phyloP scores from a whole-genome alignment of 192 early-diverging fungal species.

The Linnemannia schmuckeri region DNA sequence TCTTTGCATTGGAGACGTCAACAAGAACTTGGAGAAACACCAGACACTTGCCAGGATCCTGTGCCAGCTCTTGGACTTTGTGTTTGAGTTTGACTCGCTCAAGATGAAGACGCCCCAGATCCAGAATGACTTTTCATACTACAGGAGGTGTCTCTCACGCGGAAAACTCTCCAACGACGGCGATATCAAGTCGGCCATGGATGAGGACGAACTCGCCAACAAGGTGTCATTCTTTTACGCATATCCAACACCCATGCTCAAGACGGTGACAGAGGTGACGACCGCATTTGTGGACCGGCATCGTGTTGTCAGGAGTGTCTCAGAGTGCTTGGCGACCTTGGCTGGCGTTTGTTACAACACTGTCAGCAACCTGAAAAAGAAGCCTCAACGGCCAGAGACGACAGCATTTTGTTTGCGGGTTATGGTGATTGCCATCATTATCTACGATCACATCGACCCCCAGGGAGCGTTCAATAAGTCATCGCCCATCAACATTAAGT shows the following conservation, averaged over 20 bases:
- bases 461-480: conserved; percentile 83
- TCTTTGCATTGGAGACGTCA: conserved; percentile 74
- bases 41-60: conserved; percentile 85
- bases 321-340: conserved; percentile 82
- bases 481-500: conserved; percentile 83
- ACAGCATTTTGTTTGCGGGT: conserved; percentile 87
- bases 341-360: conserved; percentile 84
- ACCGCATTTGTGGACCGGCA: conserved; percentile 72
- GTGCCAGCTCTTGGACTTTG: conserved; percentile 88
- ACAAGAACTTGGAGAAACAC: conserved; percentile 75
- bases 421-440: conserved; percentile 88
- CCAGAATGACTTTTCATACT: conserved; percentile 99
- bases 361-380: conserved; percentile 73
- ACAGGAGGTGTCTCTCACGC: conserved; percentile 88
- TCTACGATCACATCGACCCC: conserved; percentile 92
- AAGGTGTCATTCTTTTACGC: conserved; percentile 97
- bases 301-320: conserved; percentile 64
- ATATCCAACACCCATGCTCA: conserved; percentile 94
- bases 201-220: conserved; percentile 91
- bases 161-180: conserved; percentile 76
- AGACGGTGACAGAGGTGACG: conserved; percentile 85
- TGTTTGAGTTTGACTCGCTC: conserved; percentile 91
- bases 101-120: conserved; percentile 89
- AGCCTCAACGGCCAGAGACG: conserved; percentile 70
- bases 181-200: conserved; percentile 70